A percentile compares a stretch with the other conserved stretches of the same genome.
Evolutionary conservation across 768 basidiomycete species (phyloP).

Genomic region (Mycena chlorophos): DNA sequence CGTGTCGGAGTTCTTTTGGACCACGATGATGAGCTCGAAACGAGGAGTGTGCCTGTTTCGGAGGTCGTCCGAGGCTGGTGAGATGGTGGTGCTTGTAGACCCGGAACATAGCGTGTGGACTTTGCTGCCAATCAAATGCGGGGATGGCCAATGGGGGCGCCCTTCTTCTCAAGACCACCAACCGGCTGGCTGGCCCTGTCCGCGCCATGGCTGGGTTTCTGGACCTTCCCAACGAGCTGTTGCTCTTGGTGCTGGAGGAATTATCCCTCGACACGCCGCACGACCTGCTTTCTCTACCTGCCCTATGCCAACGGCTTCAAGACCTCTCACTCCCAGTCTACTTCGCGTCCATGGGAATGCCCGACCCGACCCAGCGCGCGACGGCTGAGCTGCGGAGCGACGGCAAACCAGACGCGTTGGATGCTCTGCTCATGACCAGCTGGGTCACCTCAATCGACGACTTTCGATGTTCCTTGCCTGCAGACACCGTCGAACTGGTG

Average conservation of each 20-base stretch:
- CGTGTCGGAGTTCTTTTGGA: neutral
- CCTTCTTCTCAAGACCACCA: neutral
- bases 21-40: neutral
- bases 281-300: constrained; percentile 6
- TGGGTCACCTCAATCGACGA: constrained; percentile 8
- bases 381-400: neutral
- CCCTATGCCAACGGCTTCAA: constrained; percentile 18
- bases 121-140: neutral
- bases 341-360: constrained; percentile 8
- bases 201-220: constrained; percentile 2
- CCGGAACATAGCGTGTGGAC: neutral
- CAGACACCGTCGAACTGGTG: neutral
- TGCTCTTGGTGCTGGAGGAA: constrained; percentile 15
- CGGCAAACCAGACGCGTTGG: constrained; percentile 5
- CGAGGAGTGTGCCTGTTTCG: neutral
- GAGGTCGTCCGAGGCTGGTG: too few relatives aligned
- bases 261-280: neutral
- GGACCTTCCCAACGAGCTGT: constrained; percentile 16
- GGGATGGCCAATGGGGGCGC: too few relatives aligned
- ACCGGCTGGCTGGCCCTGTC: neutral
- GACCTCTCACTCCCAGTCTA: constrained; percentile 11
- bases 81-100: neutral
- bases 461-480: constrained; percentile 13
- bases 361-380: constrained; percentile 9
- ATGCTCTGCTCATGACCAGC: constrained; percentile 16